These are phyloP conservation scores for Trichoderma erinaceum DNA, from an alignment of 495 filamentous ascomycete genomes.

Conservation along the genomic window DNA sequence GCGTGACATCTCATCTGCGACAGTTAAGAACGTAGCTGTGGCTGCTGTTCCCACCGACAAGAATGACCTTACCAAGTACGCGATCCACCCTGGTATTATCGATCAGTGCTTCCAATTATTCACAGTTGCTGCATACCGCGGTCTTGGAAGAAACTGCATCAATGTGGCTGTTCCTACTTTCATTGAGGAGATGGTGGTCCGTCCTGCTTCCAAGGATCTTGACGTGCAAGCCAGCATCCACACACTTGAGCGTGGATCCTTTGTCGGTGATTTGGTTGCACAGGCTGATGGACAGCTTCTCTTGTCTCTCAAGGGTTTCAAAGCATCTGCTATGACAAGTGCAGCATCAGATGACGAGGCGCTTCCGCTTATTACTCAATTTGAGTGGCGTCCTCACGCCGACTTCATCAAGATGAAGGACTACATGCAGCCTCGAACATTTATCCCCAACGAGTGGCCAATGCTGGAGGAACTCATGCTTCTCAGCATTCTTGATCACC, in stretches of 20 bases:
- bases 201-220: conserved; percentile 20
- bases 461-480: conserved; percentile 27
- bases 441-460: conserved; percentile 15
- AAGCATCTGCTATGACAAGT: conserved; percentile 25
- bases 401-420: conserved; percentile 27
- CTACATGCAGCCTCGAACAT: conserved; percentile 21
- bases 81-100: conserved; percentile 39
- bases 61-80: conserved; percentile 25
- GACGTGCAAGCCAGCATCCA: conserved; percentile 19
- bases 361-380: conserved; percentile 22
- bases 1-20: conserved; percentile 27
- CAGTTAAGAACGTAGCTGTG: conserved; percentile 21
- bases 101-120: conserved; percentile 38
- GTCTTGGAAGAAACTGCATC: conserved; percentile 25
- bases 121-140: conserved; percentile 29
- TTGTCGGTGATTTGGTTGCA: neutral
- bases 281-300: conserved; percentile 20
- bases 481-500: conserved; percentile 30
- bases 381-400: conserved; percentile 32
- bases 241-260: conserved; percentile 20
- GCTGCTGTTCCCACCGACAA: conserved; percentile 17
- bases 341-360: conserved; percentile 21
- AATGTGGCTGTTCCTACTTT: conserved; percentile 29
- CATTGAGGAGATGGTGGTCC: conserved; percentile 35
- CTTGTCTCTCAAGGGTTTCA: conserved; percentile 22